phyloP scores from a whole-genome alignment of 192 early-diverging fungal genomes.

The Backusella mclennaniae region DNA sequence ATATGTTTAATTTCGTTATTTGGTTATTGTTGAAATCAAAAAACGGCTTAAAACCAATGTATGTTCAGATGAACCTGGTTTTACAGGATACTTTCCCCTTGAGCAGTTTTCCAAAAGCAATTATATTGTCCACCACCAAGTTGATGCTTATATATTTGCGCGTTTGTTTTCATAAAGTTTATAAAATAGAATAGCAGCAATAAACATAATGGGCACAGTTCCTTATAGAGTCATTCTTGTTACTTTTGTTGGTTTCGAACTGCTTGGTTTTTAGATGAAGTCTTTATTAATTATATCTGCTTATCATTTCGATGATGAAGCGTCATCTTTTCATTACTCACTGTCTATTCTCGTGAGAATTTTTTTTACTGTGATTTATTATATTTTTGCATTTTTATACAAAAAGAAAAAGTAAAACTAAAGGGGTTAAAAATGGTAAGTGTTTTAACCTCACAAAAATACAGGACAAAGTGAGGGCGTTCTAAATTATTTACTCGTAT shows the following conservation, averaged over 20 bases:
- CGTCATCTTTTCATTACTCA: background rate
- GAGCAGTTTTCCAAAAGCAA: background rate
- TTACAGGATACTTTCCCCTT: background rate
- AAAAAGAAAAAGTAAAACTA: background rate
- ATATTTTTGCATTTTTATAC: background rate
- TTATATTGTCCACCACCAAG: background rate
- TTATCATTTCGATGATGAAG: background rate
- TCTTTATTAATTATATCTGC: background rate
- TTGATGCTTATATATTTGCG: background rate
- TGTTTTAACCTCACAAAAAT: background rate
- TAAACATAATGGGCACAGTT: no score
- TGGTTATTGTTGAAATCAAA: background rate
- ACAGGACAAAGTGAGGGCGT: background rate
- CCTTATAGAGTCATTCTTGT: background rate
- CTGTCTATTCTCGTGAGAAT: background rate
- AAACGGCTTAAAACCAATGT: background rate
- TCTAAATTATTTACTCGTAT: background rate
- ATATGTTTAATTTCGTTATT: background rate
- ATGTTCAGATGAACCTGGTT: background rate
- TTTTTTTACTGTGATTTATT: background rate
- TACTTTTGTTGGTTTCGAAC: background rate
- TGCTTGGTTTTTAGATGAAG: no score
- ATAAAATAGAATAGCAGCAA: no score
- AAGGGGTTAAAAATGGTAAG: background rate
- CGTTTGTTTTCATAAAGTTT: no score